Evolutionary conservation across 2,329 filamentous ascomycete genomes (phyloP).

Genomic region (Pseudocercospora cruenta): DNA sequence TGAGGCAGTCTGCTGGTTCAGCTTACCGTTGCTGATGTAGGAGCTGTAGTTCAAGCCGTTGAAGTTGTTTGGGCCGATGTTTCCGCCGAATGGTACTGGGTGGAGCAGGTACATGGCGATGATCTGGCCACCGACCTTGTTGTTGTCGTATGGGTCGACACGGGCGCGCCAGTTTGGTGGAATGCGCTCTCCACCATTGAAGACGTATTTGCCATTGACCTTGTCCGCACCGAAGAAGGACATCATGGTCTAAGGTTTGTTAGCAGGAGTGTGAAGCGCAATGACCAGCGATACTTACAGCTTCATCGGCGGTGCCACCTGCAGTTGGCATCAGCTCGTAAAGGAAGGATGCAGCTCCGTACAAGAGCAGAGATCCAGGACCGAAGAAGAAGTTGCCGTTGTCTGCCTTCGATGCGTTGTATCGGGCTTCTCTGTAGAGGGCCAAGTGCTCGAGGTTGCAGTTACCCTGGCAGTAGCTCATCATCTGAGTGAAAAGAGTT

Average conservation of each 20-base stretch:
- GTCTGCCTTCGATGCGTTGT: constrained; percentile 42
- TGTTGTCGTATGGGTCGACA: constrained; percentile 37
- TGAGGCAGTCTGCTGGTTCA: constrained; percentile 33
- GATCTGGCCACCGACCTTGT: constrained; percentile 43
- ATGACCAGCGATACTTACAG: constrained; percentile 22
- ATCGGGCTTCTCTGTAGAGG: constrained; percentile 43
- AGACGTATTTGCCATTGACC: constrained; percentile 43
- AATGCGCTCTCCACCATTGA: constrained; percentile 43
- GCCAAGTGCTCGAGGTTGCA: constrained; percentile 40
- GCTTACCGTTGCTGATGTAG: constrained; percentile 43
- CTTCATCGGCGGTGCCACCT: constrained; percentile 38
- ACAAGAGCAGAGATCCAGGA: constrained; percentile 43
- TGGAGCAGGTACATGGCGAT: constrained; percentile 45
- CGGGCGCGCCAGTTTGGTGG: constrained; percentile 43
- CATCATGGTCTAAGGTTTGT: constrained; percentile 38
- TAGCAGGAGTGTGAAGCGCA: constrained; percentile 24
- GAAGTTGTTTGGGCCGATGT: constrained; percentile 22
- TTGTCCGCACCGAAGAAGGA: constrained; percentile 51
- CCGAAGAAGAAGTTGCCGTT: constrained; percentile 49
- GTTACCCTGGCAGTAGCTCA: constrained; percentile 38
- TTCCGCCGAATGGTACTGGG: constrained; percentile 49
- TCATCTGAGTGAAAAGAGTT: constrained; percentile 44
- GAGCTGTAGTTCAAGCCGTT: constrained; percentile 36
- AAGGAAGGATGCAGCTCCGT: constrained; percentile 47
- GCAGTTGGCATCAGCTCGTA: constrained; percentile 46